Base-by-base conservation (phyloP, 2,329 filamentous ascomycete species). In the Neonectria sp. region DNA sequence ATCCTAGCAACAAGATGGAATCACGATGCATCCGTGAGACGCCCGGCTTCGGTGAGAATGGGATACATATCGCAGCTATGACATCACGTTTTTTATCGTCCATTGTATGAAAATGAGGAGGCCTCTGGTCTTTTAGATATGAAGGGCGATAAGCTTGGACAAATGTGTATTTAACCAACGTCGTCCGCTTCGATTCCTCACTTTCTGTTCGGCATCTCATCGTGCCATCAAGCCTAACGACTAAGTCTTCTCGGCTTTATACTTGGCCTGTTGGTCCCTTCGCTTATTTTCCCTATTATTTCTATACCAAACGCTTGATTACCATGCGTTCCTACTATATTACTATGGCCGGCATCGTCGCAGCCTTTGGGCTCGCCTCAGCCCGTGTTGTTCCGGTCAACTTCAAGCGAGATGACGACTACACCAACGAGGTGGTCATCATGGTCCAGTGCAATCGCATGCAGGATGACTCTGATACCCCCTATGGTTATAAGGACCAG, bases 371-470 rank as follows among this genome's bases (percentile, higher is more conserved):
- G 17, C n/a, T 46, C n/a, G n/a, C 43, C 43, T 21, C n/a, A 46
- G 43, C 43, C 43, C n/a, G 43, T 8, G 43, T 46, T 46, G n/a
- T 46, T 24, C 43, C 43, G 43, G n/a, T 21, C 43, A 46, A 46
- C 43, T 46, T 13, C 11, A 46, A 46, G n/a, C 43, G 43, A 17
- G 43, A 8, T 9, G 43, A 46, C 43, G 43, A 46, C 43, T 46
- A 46, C 43, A 46, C 43, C 43, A 46, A 46, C 43, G 43, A 46
- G n/a, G 43, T 46, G 17, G 43, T 46, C 43, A 21, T 46, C 43
- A 46, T 46, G 43, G 17, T 46, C 43, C 43, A 46, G 43, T 46
- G 43, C 43, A 11, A 46, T 11, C 43, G n/a, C 43, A 46, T 46
- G 43, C 43, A 46, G n/a, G 43, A 46, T 13, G 43, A 11, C 43